A percentile compares a stretch with the other conserved stretches of the same genome.
These are phyloP conservation scores for Hansenula sp. DNA, from an alignment of 1,139 yeast species.

Conservation along the genomic window DNA sequence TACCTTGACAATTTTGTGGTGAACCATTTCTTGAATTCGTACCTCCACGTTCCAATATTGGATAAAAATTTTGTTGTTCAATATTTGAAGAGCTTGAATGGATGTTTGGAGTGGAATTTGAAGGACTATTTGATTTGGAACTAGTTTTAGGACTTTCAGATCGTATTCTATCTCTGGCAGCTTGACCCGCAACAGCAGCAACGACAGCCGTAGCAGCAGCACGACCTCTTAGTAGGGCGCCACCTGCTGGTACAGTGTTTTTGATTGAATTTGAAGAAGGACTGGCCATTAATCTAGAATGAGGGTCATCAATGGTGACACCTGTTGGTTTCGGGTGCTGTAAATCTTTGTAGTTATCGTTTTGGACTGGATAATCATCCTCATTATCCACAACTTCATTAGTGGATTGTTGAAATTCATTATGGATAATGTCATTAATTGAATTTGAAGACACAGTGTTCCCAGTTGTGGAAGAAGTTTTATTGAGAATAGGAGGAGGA, in stretches of 20 bases:
- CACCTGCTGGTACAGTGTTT: conserved; percentile 49
- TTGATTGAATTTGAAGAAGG: conserved; percentile 18
- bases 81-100: neutral
- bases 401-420: conserved; percentile 8
- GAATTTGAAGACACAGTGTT: conserved; percentile 17
- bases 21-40: conserved; percentile 2
- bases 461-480: conserved; percentile 26
- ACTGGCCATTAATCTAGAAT: conserved; percentile 2
- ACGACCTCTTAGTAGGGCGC: conserved; percentile 39
- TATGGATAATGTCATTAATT: conserved; percentile 17
- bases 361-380: neutral
- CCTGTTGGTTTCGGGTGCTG: conserved; percentile 6
- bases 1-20: conserved; percentile 4
- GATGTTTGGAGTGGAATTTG: no score
- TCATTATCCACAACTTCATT: neutral
- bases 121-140: neutral
- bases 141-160: conserved; percentile 12
- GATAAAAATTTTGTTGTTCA: neutral
- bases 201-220: conserved; percentile 30
- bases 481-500: conserved; percentile 61
- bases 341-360: conserved; percentile 2
- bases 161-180: conserved; percentile 26
- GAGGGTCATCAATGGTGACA: conserved; percentile 2
- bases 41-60: neutral
- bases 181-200: conserved; percentile 31